These are phyloP conservation scores for Aspergillus floridensis DNA, from an alignment of 2,329 filamentous ascomycete species.

Conservation along the genomic window DNA sequence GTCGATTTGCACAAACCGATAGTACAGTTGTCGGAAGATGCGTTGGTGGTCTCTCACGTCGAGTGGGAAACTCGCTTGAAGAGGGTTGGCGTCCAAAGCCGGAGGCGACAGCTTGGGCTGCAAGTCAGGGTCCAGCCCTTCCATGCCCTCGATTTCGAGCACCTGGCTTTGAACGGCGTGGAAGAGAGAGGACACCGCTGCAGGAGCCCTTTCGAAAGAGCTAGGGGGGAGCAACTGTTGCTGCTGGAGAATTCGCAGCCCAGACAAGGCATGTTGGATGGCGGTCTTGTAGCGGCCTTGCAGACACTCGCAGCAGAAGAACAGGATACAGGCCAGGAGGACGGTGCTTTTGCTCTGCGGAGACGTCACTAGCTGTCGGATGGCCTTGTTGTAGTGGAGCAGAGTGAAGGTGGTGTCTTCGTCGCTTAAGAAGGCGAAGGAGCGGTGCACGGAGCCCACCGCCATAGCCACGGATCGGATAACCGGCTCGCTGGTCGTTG, in stretches of 20 bases:
- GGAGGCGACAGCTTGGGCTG: neutral
- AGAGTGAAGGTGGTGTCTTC: neutral
- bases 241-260: neutral
- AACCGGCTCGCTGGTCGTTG: neutral
- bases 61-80: neutral
- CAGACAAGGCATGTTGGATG: neutral
- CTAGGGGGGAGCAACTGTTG: neutral
- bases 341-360: neutral
- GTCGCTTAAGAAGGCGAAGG: neutral
- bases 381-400: constrained; percentile 3
- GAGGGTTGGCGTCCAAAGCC: too few relatives aligned
- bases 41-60: neutral
- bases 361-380: neutral
- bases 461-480: constrained; percentile 1
- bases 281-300: neutral
- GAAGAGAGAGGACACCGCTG: neutral
- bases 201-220: neutral
- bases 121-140: neutral
- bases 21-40: neutral
- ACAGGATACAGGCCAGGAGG: neutral
- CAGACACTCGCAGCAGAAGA: constrained; percentile 1
- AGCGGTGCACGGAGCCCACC: constrained; percentile 2
- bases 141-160: neutral
- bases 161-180: neutral
- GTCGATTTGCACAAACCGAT: neutral